These are phyloP conservation scores for Tuber calosporum DNA, from an alignment of 495 filamentous ascomycete genomes.

Conservation along the genomic window DNA sequence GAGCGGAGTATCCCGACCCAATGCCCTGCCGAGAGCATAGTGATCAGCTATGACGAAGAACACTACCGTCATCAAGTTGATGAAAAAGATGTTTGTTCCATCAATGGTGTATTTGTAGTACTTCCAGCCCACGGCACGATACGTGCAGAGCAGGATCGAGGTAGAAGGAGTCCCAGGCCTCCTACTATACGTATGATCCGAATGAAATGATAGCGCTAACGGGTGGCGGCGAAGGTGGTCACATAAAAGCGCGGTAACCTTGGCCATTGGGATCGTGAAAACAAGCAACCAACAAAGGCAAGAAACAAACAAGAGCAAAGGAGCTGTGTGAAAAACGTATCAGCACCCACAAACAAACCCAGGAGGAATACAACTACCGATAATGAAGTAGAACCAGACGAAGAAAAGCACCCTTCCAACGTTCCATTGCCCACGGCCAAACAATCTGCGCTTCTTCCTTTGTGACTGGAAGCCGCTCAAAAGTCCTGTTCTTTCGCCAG, in stretches of 20 bases:
- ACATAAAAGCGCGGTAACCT: slow-evolving; percentile 81
- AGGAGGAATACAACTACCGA: slow-evolving; percentile 43
- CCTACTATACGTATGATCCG: slow-evolving; percentile 68
- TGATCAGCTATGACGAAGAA: slow-evolving; percentile 91
- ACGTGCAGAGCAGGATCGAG: slow-evolving; percentile 90
- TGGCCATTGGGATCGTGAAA: slow-evolving; percentile 98
- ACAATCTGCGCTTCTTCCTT: slow-evolving; percentile 77
- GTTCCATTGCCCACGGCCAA: slow-evolving; percentile 94
- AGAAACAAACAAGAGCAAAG: slow-evolving; percentile 78
- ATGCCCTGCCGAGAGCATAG: slow-evolving; percentile 58
- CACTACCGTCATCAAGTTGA: slow-evolving; percentile 88
- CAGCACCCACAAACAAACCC: not conserved
- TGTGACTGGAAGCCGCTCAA: slow-evolving; percentile 43
- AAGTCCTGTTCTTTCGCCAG: slow-evolving; percentile 47
- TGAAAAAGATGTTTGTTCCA: slow-evolving; percentile 97
- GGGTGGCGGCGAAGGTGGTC: slow-evolving; percentile 90
- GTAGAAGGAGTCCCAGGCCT: slow-evolving; percentile 61
- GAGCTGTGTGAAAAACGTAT: slow-evolving; percentile 47
- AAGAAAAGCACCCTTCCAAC: slow-evolving; percentile 92
- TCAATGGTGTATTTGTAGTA: slow-evolving; percentile 99
- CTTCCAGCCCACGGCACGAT: slow-evolving; percentile 84
- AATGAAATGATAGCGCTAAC: slow-evolving; percentile 84
- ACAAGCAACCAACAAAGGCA: slow-evolving; percentile 90
- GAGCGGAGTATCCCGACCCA: slow-evolving; percentile 59
- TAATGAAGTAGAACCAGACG: slow-evolving; percentile 87